Percentiles rank a stretch among this genome's conserved stretches.
These are phyloP conservation scores for Saccharomycopsis oosterbeekiorum DNA, from an alignment of 805 yeast species.

Conservation along the genomic window DNA sequence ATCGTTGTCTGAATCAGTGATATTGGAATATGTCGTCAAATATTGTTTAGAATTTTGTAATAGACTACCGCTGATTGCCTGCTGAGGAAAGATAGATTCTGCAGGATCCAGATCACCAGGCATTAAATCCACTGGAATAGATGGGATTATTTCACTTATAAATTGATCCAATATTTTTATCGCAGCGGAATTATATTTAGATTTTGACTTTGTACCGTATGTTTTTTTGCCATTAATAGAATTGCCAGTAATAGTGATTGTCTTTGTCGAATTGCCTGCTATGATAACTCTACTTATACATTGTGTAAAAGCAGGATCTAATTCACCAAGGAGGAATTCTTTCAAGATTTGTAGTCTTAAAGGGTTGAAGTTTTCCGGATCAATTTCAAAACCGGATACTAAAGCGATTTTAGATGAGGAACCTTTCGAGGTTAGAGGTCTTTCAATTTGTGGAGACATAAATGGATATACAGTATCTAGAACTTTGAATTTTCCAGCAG, in stretches of 20 bases:
- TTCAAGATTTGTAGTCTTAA: constrained; percentile 47
- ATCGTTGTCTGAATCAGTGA: neutral
- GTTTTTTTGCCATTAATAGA: constrained; percentile 23
- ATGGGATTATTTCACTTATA: constrained; percentile 42
- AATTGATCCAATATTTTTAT: constrained; percentile 49
- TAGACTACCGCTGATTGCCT: constrained; percentile 72
- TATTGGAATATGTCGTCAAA: constrained; percentile 25
- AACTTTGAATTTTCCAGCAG: constrained; percentile 75
- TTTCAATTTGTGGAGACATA: constrained; percentile 43
- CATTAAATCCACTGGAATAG: constrained; percentile 65
- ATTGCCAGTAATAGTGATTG: constrained; percentile 19
- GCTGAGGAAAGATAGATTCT: constrained; percentile 81
- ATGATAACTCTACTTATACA: constrained; percentile 46
- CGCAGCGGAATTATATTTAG: constrained; percentile 41
- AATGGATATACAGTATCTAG: constrained; percentile 72
- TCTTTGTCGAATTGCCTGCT: constrained; percentile 60
- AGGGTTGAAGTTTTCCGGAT: constrained; percentile 31
- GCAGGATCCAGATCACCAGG: constrained; percentile 85
- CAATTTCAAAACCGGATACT: constrained; percentile 64
- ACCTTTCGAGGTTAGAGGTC: constrained; percentile 19
- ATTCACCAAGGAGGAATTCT: constrained; percentile 64
- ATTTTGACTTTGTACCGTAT: constrained; percentile 42
- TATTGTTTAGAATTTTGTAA: constrained; percentile 39
- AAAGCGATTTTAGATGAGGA: constrained; percentile 46
- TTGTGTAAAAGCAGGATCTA: constrained; percentile 31